Evolutionary conservation across 345 rosid species (phyloP).

Genomic region (Eucalyptus erythrocorys): DNA sequence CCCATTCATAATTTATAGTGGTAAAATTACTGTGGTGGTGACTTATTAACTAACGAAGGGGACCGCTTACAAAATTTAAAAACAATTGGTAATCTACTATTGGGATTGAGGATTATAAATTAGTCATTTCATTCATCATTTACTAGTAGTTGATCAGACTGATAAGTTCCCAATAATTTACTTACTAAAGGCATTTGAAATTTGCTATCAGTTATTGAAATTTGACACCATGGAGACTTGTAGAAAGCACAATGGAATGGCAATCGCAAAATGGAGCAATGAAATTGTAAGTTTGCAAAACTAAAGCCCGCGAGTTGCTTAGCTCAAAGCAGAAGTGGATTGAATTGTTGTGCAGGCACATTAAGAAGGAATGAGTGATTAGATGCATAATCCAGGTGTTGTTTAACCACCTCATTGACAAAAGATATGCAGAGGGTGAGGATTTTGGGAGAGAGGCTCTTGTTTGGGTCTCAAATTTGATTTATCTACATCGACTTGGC

Average conservation of each 20-base stretch:
- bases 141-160: neutral
- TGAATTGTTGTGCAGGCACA: too few species aligned
- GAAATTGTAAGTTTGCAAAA: too few species aligned
- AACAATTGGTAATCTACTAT: neutral
- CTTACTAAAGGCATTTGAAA: too few species aligned
- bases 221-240: constrained; percentile 7
- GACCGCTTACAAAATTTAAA: neutral
- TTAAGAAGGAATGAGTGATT: neutral
- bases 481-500: neutral
- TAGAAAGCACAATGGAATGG: neutral
- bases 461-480: neutral
- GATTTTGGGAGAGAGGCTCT: neutral
- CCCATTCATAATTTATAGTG: neutral
- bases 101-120: neutral
- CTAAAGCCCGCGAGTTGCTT: too few species aligned
- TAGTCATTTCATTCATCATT: neutral
- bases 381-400: neutral
- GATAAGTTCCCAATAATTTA: neutral
- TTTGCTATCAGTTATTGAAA: neutral
- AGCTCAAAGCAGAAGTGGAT: neutral
- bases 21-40: too few species aligned
- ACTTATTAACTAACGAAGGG: too few species aligned
- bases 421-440: neutral
- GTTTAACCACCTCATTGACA: neutral
- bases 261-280: neutral